Evolutionary conservation across 1,284 basidiomycete species (phyloP).

Genomic region (Leccinum pachyderme): DNA sequence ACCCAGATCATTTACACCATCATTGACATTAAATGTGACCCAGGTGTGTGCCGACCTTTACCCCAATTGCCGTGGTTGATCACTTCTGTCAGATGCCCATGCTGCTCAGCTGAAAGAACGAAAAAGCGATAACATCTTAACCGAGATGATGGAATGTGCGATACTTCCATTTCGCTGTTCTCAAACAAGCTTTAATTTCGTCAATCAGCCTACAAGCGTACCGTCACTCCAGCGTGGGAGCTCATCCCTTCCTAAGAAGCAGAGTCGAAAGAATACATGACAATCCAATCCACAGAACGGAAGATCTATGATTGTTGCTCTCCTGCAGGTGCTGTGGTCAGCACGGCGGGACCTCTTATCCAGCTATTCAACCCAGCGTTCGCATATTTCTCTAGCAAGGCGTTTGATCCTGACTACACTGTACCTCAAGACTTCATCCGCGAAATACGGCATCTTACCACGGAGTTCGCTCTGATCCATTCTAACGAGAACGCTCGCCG

Average conservation of each 20-base stretch:
- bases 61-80: too few relatives aligned
- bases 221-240: background rate
- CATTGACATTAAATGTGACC: too few relatives aligned
- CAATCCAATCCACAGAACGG: background rate
- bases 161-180: background rate
- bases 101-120: background rate
- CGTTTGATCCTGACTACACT: slow-evolving; percentile 4
- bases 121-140: background rate
- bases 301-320: slow-evolving; percentile 3
- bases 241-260: slow-evolving; percentile 1
- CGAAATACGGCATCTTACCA: background rate
- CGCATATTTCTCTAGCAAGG: slow-evolving; percentile 17
- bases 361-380: slow-evolving; percentile 17
- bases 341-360: slow-evolving; percentile 11
- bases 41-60: too few relatives aligned
- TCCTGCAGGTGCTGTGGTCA: background rate
- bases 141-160: background rate
- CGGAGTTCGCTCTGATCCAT: slow-evolving; percentile 8
- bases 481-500: background rate
- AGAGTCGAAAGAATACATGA: slow-evolving; percentile 1
- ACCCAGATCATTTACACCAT: too few relatives aligned
- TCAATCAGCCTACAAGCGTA: background rate
- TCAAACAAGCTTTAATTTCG: background rate
- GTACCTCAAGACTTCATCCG: background rate
- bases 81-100: too few relatives aligned